Conservation (phyloP, 345 rosid species). For the Sonneratia caseolaris region DNA sequence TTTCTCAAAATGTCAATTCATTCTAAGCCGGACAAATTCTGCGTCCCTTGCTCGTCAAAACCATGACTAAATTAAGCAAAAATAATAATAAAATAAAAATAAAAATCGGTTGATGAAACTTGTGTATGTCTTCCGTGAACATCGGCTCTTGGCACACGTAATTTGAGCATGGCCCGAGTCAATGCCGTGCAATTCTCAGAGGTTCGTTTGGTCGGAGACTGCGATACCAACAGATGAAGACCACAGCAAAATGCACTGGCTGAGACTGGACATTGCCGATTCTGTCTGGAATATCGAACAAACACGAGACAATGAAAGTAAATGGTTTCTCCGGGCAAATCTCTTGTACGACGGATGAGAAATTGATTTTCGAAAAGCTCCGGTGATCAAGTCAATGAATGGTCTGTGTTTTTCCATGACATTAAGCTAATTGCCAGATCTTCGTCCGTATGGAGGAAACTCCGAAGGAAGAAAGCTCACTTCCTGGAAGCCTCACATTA, state of each 20-base stretch:
- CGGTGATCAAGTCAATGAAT: too few species aligned
- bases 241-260: too few species aligned
- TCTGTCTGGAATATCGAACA: too few species aligned
- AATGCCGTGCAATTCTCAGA: background rate
- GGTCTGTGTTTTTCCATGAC: background rate
- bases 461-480: background rate
- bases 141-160: background rate
- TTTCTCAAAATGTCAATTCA: too few species aligned
- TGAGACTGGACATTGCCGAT: too few species aligned
- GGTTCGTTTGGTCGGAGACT: too few species aligned
- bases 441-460: background rate
- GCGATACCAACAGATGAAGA: background rate
- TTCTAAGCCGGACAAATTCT: background rate
- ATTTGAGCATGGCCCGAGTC: background rate
- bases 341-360: too few species aligned
- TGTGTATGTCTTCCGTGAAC: background rate
- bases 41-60: background rate
- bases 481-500: background rate
- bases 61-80: background rate
- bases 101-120: background rate
- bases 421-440: background rate
- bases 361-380: too few species aligned
- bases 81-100: too few species aligned
- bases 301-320: too few species aligned
- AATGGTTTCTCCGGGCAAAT: too few species aligned